Conservation (phyloP, 345 rosid species). For the Eucalyptus grandis region DNA sequence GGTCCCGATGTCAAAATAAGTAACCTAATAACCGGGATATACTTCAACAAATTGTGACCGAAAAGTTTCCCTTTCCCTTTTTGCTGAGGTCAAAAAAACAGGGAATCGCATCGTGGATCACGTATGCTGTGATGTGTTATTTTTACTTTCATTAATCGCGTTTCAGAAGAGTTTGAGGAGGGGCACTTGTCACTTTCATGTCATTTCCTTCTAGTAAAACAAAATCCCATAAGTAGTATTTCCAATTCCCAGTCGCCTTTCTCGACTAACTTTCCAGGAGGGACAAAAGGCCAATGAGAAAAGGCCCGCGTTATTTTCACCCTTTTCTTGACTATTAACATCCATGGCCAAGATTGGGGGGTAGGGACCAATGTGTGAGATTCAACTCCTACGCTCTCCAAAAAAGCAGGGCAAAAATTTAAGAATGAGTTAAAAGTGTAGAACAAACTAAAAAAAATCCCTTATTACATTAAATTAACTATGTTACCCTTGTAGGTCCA, state of each 20-base stretch:
- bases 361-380: no score
- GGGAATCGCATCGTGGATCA: background rate
- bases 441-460: rapidly evolving
- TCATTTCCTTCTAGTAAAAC: background rate
- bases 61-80: background rate
- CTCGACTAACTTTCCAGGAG: background rate
- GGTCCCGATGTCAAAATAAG: background rate
- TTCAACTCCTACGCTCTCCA: rapidly evolving
- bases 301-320: no score
- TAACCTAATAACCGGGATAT: background rate
- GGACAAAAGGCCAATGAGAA: background rate
- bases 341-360: no score
- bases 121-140: background rate
- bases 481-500: no score
- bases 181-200: background rate
- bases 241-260: background rate
- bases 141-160: background rate
- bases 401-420: no score
- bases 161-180: background rate
- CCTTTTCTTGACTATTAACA: background rate
- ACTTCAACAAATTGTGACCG: background rate
- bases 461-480: no score
- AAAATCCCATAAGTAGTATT: background rate
- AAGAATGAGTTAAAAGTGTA: background rate
- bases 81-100: background rate